Evolutionary conservation across 129 eudicot genomes (phyloP).

Genomic region (Centrapalus pauciflorus): DNA sequence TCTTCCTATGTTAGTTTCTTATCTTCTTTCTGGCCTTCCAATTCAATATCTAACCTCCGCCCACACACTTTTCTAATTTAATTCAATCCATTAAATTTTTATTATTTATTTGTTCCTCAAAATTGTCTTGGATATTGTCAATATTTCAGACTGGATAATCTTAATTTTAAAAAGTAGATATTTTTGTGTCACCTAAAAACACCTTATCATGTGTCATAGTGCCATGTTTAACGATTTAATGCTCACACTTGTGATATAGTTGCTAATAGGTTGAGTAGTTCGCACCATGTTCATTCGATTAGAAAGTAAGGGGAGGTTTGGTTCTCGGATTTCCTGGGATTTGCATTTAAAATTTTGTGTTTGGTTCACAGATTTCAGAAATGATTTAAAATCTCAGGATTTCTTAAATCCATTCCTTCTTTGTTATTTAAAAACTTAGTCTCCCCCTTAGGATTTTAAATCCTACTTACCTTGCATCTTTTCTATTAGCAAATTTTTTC

Average conservation of each 20-base stretch:
- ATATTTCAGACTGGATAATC: background rate
- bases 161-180: background rate
- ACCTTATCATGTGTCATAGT: background rate
- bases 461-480: no score
- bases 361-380: no score
- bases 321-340: background rate
- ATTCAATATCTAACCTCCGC: conserved; percentile 33
- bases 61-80: conserved; percentile 27
- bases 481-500: no score
- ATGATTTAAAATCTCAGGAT: no score
- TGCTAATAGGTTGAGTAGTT: background rate
- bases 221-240: background rate
- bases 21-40: conserved; percentile 36
- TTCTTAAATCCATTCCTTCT: no score
- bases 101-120: background rate
- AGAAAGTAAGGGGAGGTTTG: conserved; percentile 7
- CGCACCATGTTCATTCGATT: background rate
- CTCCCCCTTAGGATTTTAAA: no score
- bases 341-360: no score
- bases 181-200: background rate
- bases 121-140: background rate
- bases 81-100: conserved; percentile 9
- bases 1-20: conserved; percentile 24
- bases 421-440: no score
- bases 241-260: conserved; percentile 2